Conservation (phyloP, 164 flowering plant species). For the Cinnamomum chago region DNA sequence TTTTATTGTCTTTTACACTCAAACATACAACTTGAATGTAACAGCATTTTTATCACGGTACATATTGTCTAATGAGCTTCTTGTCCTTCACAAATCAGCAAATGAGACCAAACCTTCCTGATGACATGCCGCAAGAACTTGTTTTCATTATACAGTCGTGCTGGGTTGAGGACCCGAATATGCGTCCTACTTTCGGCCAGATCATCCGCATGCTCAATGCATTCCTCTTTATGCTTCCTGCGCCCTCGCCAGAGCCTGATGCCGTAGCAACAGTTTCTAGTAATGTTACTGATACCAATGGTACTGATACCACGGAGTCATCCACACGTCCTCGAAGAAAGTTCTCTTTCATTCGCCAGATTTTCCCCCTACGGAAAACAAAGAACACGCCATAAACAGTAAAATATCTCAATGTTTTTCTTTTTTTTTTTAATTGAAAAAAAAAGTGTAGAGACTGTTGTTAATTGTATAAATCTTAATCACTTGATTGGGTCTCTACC, state of each 20-base stretch:
- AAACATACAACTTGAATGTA: too few species aligned
- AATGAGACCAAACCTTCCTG: slow-evolving; percentile 68
- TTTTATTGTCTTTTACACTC: too few species aligned
- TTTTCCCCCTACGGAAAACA: slow-evolving; percentile 66
- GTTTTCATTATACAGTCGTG: slow-evolving; percentile 78
- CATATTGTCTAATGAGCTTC: not conserved
- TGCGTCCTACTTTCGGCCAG: slow-evolving; percentile 85
- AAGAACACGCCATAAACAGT: slow-evolving; percentile 44
- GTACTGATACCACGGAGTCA: slow-evolving; percentile 29
- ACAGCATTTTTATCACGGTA: not conserved
- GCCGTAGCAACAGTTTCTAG: slow-evolving; percentile 27
- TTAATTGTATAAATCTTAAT: not conserved
- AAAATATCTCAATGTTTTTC: not conserved
- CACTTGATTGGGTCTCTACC: not conserved
- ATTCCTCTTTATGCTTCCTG: slow-evolving; percentile 47
- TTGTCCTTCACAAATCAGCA: slow-evolving; percentile 50
- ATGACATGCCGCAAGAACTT: slow-evolving; percentile 63
- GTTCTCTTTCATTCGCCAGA: slow-evolving; percentile 75
- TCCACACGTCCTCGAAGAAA: slow-evolving; percentile 68
- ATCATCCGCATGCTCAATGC: slow-evolving; percentile 78
- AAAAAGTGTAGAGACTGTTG: not conserved
- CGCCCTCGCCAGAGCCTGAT: slow-evolving; percentile 38
- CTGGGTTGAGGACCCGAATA: slow-evolving; percentile 90
- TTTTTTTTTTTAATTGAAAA: not conserved
- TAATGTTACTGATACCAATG: slow-evolving; percentile 26